Evolutionary conservation across 352 stramenopile species (phyloP).

Genomic region (Aphanomyces invadans): DNA sequence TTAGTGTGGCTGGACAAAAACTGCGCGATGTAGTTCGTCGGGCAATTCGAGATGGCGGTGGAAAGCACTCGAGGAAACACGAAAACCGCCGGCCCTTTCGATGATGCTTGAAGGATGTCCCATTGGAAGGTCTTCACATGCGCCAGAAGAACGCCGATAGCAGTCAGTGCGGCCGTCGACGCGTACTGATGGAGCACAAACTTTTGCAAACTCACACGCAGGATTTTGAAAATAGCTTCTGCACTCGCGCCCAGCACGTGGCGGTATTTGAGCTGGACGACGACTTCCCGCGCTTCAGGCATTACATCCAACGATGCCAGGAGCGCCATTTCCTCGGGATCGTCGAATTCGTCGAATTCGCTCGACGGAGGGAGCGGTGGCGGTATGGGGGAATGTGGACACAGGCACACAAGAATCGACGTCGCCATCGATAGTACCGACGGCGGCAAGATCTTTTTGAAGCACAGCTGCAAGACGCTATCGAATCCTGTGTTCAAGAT

Average conservation of each 20-base stretch:
- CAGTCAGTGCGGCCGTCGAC: neutral
- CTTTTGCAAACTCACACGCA: conserved; percentile 15
- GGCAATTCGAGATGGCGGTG: neutral
- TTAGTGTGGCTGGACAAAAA: neutral
- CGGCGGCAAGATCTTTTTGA: neutral
- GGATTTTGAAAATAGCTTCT: conserved; percentile 1
- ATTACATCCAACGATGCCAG: conserved; percentile 14
- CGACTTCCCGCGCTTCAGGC: neutral
- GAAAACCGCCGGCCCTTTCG: neutral
- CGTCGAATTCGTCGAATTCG: conserved; percentile 22
- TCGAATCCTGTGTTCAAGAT: conserved; percentile 15
- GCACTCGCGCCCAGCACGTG: neutral
- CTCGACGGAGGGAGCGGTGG: neutral
- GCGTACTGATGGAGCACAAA: conserved; percentile 1
- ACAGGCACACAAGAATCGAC: conserved; percentile 4
- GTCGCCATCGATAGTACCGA: conserved; percentile 1
- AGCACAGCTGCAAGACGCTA: conserved; percentile 5
- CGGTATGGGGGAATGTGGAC: neutral
- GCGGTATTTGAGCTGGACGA: neutral
- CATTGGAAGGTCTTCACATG: neutral
- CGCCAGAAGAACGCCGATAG: conserved; percentile 1
- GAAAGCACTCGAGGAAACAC: conserved; percentile 10
- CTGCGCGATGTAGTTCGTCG: neutral
- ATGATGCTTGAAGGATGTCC: conserved; percentile 18
- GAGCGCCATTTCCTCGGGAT: conserved; percentile 20